These are phyloP conservation scores for Brassica rapa DNA, from an alignment of 345 rosid species.

Conservation along the genomic window DNA sequence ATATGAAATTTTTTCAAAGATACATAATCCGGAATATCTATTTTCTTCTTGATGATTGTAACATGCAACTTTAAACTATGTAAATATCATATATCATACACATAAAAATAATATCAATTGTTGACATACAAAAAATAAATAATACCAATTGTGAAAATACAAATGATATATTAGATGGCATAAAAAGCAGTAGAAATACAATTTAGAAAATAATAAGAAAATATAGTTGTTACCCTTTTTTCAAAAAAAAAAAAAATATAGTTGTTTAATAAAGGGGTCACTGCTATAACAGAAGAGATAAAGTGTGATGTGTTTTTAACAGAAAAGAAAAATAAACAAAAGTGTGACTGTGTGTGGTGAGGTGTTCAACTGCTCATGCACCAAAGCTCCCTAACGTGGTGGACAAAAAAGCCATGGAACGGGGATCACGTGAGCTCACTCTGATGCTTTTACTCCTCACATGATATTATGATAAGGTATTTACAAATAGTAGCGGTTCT, in stretches of 20 bases:
- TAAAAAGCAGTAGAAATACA: neutral
- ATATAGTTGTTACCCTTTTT: neutral
- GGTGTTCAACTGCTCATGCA: conserved; percentile 38
- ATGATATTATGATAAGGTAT: neutral
- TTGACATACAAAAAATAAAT: neutral
- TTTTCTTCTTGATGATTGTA: neutral
- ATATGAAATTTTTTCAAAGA: neutral
- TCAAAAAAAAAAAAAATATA: neutral
- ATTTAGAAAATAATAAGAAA: neutral
- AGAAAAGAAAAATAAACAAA: neutral
- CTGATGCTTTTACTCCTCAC: conserved; percentile 10
- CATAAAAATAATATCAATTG: neutral
- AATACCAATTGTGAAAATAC: neutral
- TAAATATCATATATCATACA: neutral
- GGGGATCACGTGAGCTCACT: conserved; percentile 36
- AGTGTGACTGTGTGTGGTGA: conserved; percentile 3
- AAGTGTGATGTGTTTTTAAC: conserved; percentile 2
- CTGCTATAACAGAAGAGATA: conserved; percentile 13
- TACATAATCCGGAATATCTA: neutral
- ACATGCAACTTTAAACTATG: neutral
- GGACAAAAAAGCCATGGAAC: conserved; percentile 36
- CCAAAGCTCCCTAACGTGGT: conserved; percentile 39
- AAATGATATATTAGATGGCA: neutral
- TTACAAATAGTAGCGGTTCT: neutral
- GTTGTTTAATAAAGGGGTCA: neutral